Conservation (phyloP, 805 yeast species). For the Starmerella kuoi region DNA sequence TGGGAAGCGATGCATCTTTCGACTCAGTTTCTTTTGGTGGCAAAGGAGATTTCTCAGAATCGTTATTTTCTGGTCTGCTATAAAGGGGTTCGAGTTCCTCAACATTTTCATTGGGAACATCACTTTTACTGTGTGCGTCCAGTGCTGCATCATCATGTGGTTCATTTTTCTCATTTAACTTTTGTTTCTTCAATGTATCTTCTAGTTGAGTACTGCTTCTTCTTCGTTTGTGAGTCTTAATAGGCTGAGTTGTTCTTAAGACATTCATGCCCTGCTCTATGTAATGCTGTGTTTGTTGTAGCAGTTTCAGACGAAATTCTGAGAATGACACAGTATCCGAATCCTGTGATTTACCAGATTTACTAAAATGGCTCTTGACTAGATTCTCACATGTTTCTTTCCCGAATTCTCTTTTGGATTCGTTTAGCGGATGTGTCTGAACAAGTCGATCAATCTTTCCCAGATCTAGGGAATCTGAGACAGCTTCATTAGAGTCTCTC, state of each 20-base stretch:
- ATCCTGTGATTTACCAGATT: constrained; percentile 5
- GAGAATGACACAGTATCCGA: background rate
- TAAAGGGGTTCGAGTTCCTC: no score
- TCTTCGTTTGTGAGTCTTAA: background rate
- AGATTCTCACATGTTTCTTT: constrained; percentile 1
- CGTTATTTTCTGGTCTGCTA: no score
- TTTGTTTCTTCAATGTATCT: background rate
- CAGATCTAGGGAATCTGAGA: constrained; percentile 4
- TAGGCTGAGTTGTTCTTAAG: background rate
- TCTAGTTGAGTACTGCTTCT: background rate
- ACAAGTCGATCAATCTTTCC: constrained; percentile 4
- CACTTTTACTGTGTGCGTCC: no score
- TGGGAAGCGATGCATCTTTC: no score
- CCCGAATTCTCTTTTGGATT: constrained; percentile 11
- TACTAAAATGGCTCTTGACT: constrained; percentile 6
- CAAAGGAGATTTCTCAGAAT: no score
- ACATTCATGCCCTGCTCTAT: constrained; percentile 9
- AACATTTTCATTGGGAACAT: no score
- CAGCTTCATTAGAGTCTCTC: background rate
- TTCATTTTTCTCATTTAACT: no score
- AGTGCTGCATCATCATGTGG: no score
- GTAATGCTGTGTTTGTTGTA: constrained; percentile 9
- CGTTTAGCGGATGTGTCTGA: constrained; percentile 13
- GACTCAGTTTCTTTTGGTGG: no score
- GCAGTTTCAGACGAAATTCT: constrained; percentile 5